A percentile compares a stretch with the other conserved stretches of the same genome.
These are phyloP conservation scores for Lizonia empirigonia DNA, from an alignment of 2,329 filamentous ascomycete species.

Conservation along the genomic window DNA sequence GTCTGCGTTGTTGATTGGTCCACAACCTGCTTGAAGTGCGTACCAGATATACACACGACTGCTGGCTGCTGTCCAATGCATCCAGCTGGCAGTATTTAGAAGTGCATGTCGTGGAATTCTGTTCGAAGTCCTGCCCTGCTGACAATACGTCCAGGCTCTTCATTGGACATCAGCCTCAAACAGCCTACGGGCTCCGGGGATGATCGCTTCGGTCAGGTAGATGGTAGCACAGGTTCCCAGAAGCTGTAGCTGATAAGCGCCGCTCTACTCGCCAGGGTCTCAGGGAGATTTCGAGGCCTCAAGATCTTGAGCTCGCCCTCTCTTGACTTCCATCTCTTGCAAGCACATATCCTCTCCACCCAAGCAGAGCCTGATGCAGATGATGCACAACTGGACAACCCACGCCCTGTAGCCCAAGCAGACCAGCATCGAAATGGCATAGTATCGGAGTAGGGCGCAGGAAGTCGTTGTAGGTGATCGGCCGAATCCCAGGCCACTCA, in stretches of 20 bases:
- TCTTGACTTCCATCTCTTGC: constrained; percentile 23
- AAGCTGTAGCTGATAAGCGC: constrained; percentile 40
- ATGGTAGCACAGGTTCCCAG: constrained; percentile 41
- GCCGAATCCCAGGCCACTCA: constrained; percentile 49
- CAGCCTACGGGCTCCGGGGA: constrained; percentile 24
- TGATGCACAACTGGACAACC: constrained; percentile 8
- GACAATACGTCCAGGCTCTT: constrained; percentile 28
- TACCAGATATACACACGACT: constrained; percentile 43
- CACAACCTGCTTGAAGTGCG: constrained; percentile 34
- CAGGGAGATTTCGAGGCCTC: constrained; percentile 24
- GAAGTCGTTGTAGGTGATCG: constrained; percentile 39
- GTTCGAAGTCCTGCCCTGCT: constrained; percentile 25
- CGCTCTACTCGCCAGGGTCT: constrained; percentile 34
- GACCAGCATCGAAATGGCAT: neutral
- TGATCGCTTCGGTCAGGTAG: constrained; percentile 25
- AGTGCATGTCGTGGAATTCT: constrained; percentile 27
- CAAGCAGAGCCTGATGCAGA: neutral
- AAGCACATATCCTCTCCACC: neutral
- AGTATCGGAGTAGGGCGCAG: constrained; percentile 22
- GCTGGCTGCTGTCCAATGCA: constrained; percentile 41
- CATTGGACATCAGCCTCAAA: constrained; percentile 33
- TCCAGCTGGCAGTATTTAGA: constrained; percentile 24
- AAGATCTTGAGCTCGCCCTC: constrained; percentile 35
- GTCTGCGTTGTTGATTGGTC: constrained; percentile 40
- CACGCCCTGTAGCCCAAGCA: constrained; percentile 3